Evolutionary conservation across 2,329 filamentous ascomycete species (phyloP).

Genomic region (Arthrobotrys sinensis): DNA sequence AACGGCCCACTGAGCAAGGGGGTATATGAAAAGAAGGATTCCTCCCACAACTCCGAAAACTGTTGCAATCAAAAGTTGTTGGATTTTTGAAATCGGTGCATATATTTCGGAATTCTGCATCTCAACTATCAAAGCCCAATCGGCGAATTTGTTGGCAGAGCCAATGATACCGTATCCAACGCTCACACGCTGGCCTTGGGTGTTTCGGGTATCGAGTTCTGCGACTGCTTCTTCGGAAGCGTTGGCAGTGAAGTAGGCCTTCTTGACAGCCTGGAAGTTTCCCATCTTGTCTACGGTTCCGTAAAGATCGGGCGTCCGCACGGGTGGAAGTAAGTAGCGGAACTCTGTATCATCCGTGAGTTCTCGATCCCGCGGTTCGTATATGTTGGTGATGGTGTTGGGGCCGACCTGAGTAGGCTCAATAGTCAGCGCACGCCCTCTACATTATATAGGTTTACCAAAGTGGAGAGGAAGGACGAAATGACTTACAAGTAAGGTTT

Average conservation of each 20-base stretch:
- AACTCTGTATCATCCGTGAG: constrained; percentile 44
- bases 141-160: constrained; percentile 74
- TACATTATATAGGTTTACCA: constrained; percentile 46
- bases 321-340: constrained; percentile 53
- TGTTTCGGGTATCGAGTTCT: constrained; percentile 75
- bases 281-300: constrained; percentile 59
- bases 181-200: constrained; percentile 78
- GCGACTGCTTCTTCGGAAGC: constrained; percentile 49
- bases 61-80: constrained; percentile 84
- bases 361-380: constrained; percentile 50
- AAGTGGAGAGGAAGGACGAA: constrained; percentile 17
- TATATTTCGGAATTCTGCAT: constrained; percentile 82
- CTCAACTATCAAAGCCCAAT: constrained; percentile 88
- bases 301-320: constrained; percentile 41
- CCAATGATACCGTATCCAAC: constrained; percentile 83
- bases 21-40: constrained; percentile 80
- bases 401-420: constrained; percentile 38
- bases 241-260: constrained; percentile 50
- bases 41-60: constrained; percentile 86
- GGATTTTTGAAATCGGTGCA: constrained; percentile 80
- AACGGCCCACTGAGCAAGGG: constrained; percentile 85
- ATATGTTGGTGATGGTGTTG: constrained; percentile 45
- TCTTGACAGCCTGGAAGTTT: constrained; percentile 59
- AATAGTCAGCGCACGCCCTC: constrained; percentile 12
- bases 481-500: constrained; percentile 62